Evolutionary conservation across 2,329 filamentous ascomycete species (phyloP), one percentile per base, ranked within the genome.

Genomic region (Fusarium sp.): DNA sequence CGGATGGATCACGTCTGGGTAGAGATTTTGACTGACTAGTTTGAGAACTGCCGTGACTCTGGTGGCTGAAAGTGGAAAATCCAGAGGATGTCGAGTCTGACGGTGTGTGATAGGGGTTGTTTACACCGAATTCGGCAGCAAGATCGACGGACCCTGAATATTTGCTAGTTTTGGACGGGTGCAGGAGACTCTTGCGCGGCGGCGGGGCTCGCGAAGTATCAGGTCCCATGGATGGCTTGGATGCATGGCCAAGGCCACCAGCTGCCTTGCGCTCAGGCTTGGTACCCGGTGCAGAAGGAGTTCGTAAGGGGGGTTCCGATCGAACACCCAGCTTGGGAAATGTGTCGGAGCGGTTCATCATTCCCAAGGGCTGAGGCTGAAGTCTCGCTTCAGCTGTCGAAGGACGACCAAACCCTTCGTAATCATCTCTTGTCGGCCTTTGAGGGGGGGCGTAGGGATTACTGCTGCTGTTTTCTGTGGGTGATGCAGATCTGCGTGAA

Each of bases 61-160:
- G 81, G 15, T 86, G 85, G 60, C 89, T 92, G 42, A 85, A 87
- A 2, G 85, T 87, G 5, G 91, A 93, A 48, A 86, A 86, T 23
- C 87, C 89, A 1, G 92, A 93, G 1, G 90, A 91, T 31, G 87
- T 86, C 4, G 91, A 94, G 66, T 88, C 87, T 3, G 90, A 89
- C 0, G 89, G 83, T 8, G 87, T 86, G 74, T 93, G 90, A 74
- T 92, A 91, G 0, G 89, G 88, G 73, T 92, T 92, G 38, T 87
- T 86, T 29, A 84, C 79, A 16, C 89, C 89, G 72, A 91, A 91
- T 64, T 91, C 89, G 37, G 84, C 85, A 4, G 86, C 87, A 12
- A 91, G 82, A 73, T 91, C 88, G 45, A 91, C 84, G 5, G 85
- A 83, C 11, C 76, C 80, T 4, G 75, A 77, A 49, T 82, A 81